phyloP scores from a whole-genome alignment of 208 protist species.

The Trypanosoma vivax region DNA sequence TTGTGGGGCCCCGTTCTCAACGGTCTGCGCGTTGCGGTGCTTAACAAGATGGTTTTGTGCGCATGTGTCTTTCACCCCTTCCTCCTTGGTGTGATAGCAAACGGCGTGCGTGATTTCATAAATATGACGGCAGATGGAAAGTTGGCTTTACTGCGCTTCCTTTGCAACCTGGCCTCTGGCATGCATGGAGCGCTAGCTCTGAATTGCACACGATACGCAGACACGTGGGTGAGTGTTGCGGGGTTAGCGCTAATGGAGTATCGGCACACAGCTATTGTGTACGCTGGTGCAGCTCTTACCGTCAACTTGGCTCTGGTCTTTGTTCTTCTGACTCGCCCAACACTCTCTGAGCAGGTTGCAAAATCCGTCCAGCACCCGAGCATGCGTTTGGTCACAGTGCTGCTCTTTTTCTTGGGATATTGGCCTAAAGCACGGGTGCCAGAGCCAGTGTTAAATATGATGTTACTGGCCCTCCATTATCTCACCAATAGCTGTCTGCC shows the following conservation, averaged over 20 bases:
- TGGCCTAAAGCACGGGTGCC: constrained; percentile 23
- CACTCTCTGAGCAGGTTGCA: constrained; percentile 25
- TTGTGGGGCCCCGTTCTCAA: constrained; percentile 75
- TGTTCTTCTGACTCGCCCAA: constrained; percentile 21
- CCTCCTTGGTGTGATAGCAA: constrained; percentile 39
- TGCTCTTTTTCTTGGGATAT: constrained; percentile 50
- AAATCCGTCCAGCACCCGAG: constrained; percentile 14
- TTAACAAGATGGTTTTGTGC: constrained; percentile 51
- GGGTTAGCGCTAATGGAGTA: constrained; percentile 56
- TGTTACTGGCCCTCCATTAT: constrained; percentile 56
- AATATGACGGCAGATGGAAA: constrained; percentile 46
- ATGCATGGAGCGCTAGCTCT: constrained; percentile 50
- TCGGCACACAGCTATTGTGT: constrained; percentile 39
- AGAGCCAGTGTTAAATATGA: constrained; percentile 71
- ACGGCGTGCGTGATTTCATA: constrained; percentile 44
- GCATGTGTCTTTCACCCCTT: constrained; percentile 36
- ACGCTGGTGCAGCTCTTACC: constrained; percentile 66
- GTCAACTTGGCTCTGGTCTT: constrained; percentile 52
- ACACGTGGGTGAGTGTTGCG: constrained; percentile 50
- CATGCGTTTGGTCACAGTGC: constrained; percentile 39
- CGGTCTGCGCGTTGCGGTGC: constrained; percentile 49
- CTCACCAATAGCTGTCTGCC: too few relatives aligned
- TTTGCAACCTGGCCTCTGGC: constrained; percentile 62
- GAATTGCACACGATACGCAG: constrained; percentile 26
- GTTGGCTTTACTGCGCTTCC: constrained; percentile 52